A percentile compares a stretch with the other conserved stretches of the same genome.
These are phyloP conservation scores for Metarhizium album DNA, from an alignment of 2,329 filamentous ascomycete genomes.

Conservation along the genomic window DNA sequence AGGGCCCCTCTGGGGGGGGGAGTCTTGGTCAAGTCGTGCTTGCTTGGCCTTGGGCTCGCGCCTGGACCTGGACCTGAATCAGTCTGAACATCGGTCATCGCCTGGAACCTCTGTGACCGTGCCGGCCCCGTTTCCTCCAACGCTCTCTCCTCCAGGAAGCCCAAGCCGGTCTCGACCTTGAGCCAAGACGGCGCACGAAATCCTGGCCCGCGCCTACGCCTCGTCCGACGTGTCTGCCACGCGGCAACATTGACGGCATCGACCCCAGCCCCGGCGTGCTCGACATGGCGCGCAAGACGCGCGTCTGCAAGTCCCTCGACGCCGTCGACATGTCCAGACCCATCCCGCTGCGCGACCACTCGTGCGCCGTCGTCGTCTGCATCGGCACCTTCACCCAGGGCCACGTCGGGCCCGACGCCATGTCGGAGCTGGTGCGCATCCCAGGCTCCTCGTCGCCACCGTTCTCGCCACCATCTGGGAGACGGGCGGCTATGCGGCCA, in stretches of 20 bases:
- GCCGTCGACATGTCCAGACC: conserved; percentile 34
- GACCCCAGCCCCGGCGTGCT: conserved; percentile 45
- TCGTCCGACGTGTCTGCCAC: conserved; percentile 14
- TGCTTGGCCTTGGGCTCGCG: too few relatives aligned
- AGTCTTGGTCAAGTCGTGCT: too few relatives aligned
- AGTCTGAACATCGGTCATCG: too few relatives aligned
- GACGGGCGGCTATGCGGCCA: conserved; percentile 33
- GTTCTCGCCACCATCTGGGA: conserved; percentile 39
- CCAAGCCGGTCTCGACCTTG: too few relatives aligned
- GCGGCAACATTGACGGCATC: conserved; percentile 36
- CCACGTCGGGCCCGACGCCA: conserved; percentile 39
- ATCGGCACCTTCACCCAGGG: conserved; percentile 44
- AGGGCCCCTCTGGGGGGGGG: not conserved
- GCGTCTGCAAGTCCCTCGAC: conserved; percentile 34
- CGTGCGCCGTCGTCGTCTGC: conserved; percentile 41
- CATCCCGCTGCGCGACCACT: conserved; percentile 26
- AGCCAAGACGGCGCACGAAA: conserved; percentile 15
- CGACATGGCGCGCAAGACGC: conserved; percentile 34
- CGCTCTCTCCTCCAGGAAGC: too few relatives aligned
- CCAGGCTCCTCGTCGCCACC: conserved; percentile 38
- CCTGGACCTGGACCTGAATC: too few relatives aligned
- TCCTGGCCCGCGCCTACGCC: conserved; percentile 16
- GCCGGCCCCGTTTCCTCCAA: too few relatives aligned
- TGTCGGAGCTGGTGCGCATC: conserved; percentile 40
- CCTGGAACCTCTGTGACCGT: too few relatives aligned